These are phyloP conservation scores for Globisporangium barbulae DNA, from an alignment of 352 stramenopile species.

Conservation along the genomic window DNA sequence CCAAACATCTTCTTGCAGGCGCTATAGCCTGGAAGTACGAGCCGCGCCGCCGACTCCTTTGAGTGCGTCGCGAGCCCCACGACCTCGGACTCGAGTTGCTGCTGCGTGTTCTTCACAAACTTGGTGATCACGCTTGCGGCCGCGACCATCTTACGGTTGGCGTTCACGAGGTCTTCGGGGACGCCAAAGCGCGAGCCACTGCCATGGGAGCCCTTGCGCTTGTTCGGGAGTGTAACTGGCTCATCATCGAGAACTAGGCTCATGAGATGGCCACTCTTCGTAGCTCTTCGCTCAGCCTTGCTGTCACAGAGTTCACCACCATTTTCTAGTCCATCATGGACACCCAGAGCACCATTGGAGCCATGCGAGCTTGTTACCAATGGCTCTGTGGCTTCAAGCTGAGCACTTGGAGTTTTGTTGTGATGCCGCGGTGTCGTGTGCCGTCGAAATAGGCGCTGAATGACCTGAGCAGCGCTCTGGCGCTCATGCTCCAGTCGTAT, in stretches of 20 bases:
- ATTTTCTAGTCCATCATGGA: not conserved
- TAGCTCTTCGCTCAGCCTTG: not conserved
- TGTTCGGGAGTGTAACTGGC: not conserved
- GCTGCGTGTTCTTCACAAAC: conserved; percentile 39
- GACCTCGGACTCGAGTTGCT: conserved; percentile 37
- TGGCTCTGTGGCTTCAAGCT: not conserved
- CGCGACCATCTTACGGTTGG: conserved; percentile 25
- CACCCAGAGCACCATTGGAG: not conserved
- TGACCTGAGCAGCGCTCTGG: conserved; percentile 3
- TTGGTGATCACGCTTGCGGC: conserved; percentile 31
- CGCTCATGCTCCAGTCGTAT: conserved; percentile 10
- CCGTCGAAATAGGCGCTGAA: conserved; percentile 23
- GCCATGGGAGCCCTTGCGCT: conserved; percentile 5
- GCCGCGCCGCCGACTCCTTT: conserved; percentile 33
- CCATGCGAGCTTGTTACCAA: not conserved
- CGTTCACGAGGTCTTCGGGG: conserved; percentile 22
- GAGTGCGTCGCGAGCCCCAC: conserved; percentile 30
- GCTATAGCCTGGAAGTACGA: conserved; percentile 33
- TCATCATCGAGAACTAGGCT: not conserved
- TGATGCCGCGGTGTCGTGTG: not conserved
- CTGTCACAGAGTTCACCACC: not conserved
- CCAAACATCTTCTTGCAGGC: conserved; percentile 33
- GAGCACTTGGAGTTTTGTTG: not conserved
- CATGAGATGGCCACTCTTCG: not conserved
- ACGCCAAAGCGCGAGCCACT: conserved; percentile 13